phyloP scores from a whole-genome alignment of 352 stramenopile genomes.

The Elongisporangium senticosum region DNA sequence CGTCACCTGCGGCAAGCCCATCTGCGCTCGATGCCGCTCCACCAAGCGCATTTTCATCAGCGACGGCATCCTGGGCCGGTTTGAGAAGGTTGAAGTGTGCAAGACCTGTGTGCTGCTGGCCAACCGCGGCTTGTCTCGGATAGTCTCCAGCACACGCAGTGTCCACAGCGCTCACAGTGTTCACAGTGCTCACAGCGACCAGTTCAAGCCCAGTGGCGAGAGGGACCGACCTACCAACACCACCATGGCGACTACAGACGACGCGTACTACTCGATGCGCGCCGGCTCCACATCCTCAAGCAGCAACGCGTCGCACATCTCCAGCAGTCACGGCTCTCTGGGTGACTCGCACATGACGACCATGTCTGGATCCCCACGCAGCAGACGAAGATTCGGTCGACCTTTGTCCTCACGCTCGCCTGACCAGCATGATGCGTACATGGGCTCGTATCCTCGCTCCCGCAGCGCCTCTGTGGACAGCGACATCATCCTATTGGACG shows the following conservation, averaged over 20 bases:
- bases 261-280: neutral
- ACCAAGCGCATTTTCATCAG: conserved; percentile 37
- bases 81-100: conserved; percentile 24
- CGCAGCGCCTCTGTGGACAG: neutral
- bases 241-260: neutral
- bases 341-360: neutral
- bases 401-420: neutral
- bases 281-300: neutral
- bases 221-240: neutral
- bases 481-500: neutral
- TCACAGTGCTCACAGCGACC: neutral
- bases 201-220: neutral
- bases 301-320: neutral
- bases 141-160: neutral
- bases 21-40: conserved; percentile 34
- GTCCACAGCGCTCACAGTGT: neutral
- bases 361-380: neutral
- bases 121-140: conserved; percentile 2
- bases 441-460: neutral
- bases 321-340: neutral
- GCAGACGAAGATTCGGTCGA: neutral
- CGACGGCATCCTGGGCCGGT: conserved; percentile 17
- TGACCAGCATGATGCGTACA: neutral
- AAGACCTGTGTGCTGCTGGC: conserved; percentile 33
- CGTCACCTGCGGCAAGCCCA: conserved; percentile 12